Evolutionary conservation across 768 basidiomycete genomes (phyloP), one percentile per base, ranked within the genome.

Genomic region (Kwoniella bestiolae): DNA sequence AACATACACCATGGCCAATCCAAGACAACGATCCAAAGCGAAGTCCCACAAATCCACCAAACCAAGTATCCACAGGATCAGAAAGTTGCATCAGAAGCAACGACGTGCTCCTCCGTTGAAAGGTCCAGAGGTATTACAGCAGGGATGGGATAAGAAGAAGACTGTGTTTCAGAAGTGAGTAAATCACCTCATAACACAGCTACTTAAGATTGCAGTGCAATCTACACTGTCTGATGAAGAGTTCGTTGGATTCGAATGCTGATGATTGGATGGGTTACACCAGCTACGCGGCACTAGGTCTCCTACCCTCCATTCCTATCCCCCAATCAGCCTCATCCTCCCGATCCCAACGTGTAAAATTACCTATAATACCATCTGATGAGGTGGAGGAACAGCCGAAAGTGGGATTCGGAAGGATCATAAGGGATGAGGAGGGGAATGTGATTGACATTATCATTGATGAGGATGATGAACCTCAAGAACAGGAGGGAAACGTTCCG

Each of bases 161-260:
- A 97, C 94, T 11, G 88, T 94, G 18, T 86, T 86, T 68, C 94
- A 97, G 86, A 97, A 96, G 94, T 95, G 75, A 74, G 89, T 83
- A 16, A 14, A n/a, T 29, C 23, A n/a, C n/a, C n/a, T n/a, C n/a
- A n/a, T n/a, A n/a, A n/a, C n/a, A n/a, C n/a, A n/a, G n/a, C n/a
- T n/a, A n/a, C n/a, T n/a, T n/a, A n/a, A n/a, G n/a, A n/a, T n/a
- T n/a, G n/a, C n/a, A n/a, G n/a, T n/a, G n/a, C n/a, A n/a, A n/a
- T n/a, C n/a, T n/a, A n/a, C n/a, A n/a, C n/a, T n/a, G n/a, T n/a
- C n/a, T n/a, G n/a, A n/a, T n/a, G n/a, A n/a, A n/a, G n/a, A n/a
- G n/a, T n/a, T n/a, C n/a, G n/a, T n/a, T n/a, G n/a, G n/a, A n/a
- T n/a, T n/a, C n/a, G n/a, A n/a, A n/a, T n/a, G n/a, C n/a, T n/a